phyloP scores from a whole-genome alignment of 257 asterid species.

The Rhazya stricta region DNA sequence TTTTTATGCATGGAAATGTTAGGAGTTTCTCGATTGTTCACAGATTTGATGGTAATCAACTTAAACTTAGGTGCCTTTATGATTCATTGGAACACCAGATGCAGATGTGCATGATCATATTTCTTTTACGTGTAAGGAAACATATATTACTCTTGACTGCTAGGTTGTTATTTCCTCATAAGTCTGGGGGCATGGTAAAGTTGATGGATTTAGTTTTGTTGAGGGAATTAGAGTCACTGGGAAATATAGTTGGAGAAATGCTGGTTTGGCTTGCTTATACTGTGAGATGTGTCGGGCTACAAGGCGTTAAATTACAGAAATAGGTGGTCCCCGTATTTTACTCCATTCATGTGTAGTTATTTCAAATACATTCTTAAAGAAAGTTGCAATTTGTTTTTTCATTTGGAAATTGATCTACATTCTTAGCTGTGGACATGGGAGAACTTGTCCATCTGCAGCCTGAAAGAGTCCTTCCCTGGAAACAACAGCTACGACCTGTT shows the following conservation, averaged over 20 bases:
- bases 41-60: conserved; percentile 13
- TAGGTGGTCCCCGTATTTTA: conserved; percentile 21
- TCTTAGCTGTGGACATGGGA: conserved; percentile 18
- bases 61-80: conserved; percentile 3
- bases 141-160: conserved; percentile 12
- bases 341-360: conserved; percentile 9
- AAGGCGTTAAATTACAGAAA: conserved; percentile 6
- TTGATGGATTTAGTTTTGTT: conserved; percentile 13
- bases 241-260: conserved; percentile 20
- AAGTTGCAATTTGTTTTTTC: neutral
- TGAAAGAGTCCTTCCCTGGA: conserved; percentile 8
- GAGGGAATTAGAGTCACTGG: conserved; percentile 16
- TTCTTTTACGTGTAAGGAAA: conserved; percentile 11
- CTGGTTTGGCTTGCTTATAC: conserved; percentile 17
- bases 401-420: neutral
- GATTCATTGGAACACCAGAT: conserved; percentile 9
- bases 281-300: conserved; percentile 20
- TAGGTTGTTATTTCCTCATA: conserved; percentile 15
- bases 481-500: neutral
- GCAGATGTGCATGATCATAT: conserved; percentile 5
- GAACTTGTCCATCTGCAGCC: conserved; percentile 12
- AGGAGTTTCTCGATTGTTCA: conserved; percentile 10
- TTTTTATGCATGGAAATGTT: neutral
- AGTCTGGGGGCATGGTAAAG: conserved; percentile 16
- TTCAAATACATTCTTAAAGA: neutral